Evolutionary conservation across 2,329 filamentous ascomycete species (phyloP).

Genomic region (Aspergillus sp.): DNA sequence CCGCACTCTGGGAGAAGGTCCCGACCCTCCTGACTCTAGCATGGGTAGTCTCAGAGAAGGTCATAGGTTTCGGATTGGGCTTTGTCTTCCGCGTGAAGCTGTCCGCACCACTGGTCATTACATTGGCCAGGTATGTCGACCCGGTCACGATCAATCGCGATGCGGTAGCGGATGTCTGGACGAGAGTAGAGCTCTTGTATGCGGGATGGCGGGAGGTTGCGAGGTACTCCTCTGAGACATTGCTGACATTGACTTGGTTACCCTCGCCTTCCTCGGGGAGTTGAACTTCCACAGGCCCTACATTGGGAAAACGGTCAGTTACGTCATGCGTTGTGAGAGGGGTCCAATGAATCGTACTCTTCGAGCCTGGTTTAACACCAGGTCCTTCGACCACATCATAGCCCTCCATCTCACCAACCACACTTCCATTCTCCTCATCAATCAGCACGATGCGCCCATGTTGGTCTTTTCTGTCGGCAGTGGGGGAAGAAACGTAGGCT

Average conservation of each 20-base stretch:
- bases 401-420: constrained; percentile 87
- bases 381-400: constrained; percentile 77
- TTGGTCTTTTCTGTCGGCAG: constrained; percentile 30
- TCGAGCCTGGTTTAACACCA: constrained; percentile 78
- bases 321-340: background rate
- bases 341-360: constrained; percentile 60
- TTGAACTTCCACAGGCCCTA: constrained; percentile 50
- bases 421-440: constrained; percentile 93
- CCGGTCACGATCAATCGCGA: constrained; percentile 91
- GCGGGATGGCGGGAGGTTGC: constrained; percentile 79
- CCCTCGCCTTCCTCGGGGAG: constrained; percentile 47
- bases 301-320: constrained; percentile 11
- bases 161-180: constrained; percentile 81
- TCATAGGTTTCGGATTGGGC: constrained; percentile 76
- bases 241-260: constrained; percentile 48
- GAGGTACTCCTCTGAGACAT: constrained; percentile 61
- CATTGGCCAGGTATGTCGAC: constrained; percentile 74
- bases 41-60: constrained; percentile 83
- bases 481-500: constrained; percentile 60
- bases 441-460: constrained; percentile 84
- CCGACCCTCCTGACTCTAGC: constrained; percentile 85
- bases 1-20: constrained; percentile 76
- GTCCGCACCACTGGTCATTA: constrained; percentile 74
- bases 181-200: constrained; percentile 84
- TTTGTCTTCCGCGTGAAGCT: constrained; percentile 77